Percentiles rank a stretch among this genome's conserved stretches.
Evolutionary conservation across 768 basidiomycete species (phyloP).

Genomic region (Lentinula edodes): DNA sequence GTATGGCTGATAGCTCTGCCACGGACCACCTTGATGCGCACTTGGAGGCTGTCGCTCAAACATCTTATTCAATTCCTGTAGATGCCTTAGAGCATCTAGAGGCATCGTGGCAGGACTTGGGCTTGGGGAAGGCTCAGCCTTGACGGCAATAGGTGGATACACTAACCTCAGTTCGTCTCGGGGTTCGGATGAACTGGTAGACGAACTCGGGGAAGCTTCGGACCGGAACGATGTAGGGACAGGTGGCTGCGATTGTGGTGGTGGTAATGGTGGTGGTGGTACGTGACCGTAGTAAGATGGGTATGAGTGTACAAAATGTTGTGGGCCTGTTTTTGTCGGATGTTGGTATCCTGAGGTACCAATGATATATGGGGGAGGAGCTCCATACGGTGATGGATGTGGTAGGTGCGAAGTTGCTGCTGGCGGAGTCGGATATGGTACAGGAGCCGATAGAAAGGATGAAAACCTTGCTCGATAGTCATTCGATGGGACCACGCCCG

Average conservation of each 20-base stretch:
- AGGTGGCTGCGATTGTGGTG: background rate
- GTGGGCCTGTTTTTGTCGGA: too few relatives aligned
- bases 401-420: background rate
- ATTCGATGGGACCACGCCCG: background rate
- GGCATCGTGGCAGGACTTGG: background rate
- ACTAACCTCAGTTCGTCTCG: background rate
- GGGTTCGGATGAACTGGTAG: background rate
- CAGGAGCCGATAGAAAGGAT: background rate
- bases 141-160: background rate
- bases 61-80: background rate
- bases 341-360: background rate
- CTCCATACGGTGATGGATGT: background rate
- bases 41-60: background rate
- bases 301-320: background rate
- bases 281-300: background rate
- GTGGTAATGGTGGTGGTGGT: background rate
- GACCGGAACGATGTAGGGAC: background rate
- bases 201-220: background rate
- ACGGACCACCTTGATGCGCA: background rate
- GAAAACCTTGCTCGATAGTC: background rate
- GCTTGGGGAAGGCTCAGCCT: background rate
- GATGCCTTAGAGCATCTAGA: background rate
- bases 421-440: background rate
- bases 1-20: background rate
- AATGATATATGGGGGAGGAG: background rate